These are phyloP conservation scores for Pholiota microspora DNA, from an alignment of 768 basidiomycete species.

Conservation along the genomic window DNA sequence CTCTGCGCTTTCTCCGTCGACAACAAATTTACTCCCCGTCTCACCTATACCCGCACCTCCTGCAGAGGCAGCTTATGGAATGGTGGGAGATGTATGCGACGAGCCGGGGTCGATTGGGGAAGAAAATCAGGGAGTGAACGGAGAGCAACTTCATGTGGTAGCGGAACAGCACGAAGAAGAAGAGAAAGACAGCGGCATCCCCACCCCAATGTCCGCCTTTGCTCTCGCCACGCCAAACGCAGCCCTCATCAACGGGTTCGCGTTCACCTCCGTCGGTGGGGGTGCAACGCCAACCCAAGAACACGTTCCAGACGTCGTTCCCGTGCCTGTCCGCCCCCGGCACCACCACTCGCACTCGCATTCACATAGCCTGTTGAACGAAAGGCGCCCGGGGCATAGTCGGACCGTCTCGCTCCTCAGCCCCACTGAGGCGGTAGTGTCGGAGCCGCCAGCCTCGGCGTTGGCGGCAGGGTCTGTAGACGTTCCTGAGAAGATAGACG, in stretches of 20 bases:
- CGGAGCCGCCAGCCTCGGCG: no score
- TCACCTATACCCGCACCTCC: no score
- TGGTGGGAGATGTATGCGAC: not conserved
- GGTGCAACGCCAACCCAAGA: constrained; percentile 2
- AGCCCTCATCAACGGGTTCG: not conserved
- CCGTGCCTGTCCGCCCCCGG: constrained; percentile 15
- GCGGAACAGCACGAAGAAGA: not conserved
- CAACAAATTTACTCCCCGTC: no score
- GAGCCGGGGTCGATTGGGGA: not conserved
- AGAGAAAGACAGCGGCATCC: not conserved
- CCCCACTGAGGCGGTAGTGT: no score
- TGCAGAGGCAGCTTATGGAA: not conserved
- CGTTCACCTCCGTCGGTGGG: no score
- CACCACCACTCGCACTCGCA: constrained; percentile 14
- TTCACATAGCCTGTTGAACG: no score
- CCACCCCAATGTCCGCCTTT: no score
- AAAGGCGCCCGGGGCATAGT: no score
- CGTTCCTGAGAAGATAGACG: not conserved
- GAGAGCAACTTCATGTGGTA: not conserved
- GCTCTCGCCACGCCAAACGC: constrained; percentile 3
- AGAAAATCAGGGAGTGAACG: no score
- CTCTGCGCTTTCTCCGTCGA: no score
- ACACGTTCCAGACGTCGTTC: constrained; percentile 15
- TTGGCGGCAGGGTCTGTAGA: no score
- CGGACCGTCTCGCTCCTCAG: not conserved